Conservation (phyloP, 192 early-diverging fungal species). For the Podila clonocystis region DNA sequence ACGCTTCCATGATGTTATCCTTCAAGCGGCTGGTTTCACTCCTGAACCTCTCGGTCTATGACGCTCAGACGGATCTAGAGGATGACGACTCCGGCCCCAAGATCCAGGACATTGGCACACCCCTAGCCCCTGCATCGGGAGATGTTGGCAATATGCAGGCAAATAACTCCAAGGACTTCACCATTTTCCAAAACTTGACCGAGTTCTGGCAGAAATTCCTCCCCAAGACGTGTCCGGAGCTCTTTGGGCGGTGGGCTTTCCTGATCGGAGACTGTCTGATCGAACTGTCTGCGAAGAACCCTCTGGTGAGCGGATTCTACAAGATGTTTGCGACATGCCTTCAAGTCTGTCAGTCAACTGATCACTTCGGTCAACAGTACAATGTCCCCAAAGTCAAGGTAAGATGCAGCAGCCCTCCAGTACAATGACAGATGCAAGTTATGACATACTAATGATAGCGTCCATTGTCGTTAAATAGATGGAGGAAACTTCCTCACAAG, state of each 20-base stretch:
- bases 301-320: slow-evolving; percentile 80
- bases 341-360: slow-evolving; percentile 50
- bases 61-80: slow-evolving; percentile 51
- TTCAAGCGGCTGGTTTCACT: slow-evolving; percentile 33
- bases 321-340: slow-evolving; percentile 67
- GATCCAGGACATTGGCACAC: neutral
- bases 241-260: slow-evolving; percentile 69
- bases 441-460: neutral
- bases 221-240: slow-evolving; percentile 42
- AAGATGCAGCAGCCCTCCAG: neutral
- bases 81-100: slow-evolving; percentile 26
- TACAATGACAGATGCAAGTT: neutral
- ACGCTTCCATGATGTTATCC: slow-evolving; percentile 39
- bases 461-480: neutral
- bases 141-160: slow-evolving; percentile 64
- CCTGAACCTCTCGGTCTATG: slow-evolving; percentile 43
- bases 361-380: slow-evolving; percentile 38
- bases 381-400: slow-evolving; percentile 11
- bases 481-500: neutral
- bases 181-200: slow-evolving; percentile 75
- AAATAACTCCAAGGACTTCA: slow-evolving; percentile 69
- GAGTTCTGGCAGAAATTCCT: slow-evolving; percentile 69
- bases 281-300: slow-evolving; percentile 60
- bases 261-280: slow-evolving; percentile 62
- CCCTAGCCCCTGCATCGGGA: slow-evolving; percentile 41